Base-by-base conservation (phyloP, 2,329 filamentous ascomycete species). In the Fusarium coicis region DNA sequence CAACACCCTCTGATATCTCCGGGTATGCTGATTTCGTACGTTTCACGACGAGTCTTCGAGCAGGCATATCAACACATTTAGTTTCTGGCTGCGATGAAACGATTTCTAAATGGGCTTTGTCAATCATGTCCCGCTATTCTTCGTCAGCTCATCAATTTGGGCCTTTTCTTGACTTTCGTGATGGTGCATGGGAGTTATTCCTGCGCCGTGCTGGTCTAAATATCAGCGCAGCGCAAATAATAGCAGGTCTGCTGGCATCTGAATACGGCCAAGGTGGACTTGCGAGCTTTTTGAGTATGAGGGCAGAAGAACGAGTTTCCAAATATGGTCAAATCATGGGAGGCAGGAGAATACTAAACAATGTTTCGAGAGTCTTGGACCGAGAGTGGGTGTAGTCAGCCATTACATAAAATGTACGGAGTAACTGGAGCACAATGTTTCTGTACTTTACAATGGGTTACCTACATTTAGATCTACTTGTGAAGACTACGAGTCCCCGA, bases 51-150 rank as follows among this genome's bases (percentile, higher is more conserved):
- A 83, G 80, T 2, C 77, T 89, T 5, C 75, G 81, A 10, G 80
- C 79, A 10, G 77, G 79, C 3, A 78, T 87, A 3, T 79, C 79
- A 4, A 81, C 86, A 1, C 81, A 83, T 36, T 87, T 88, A 40
- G 80, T 90, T 2, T 84, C 85, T 4, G 89, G 89, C 0, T 86
- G 85, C 1, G 81, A 84, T 23, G 79, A 83, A 28, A 87, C 85
- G 0, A 77, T 91, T 11, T 84, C 86, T 2, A 84, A 80, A 60
- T 93, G 91, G 90, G 81, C 89, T 3, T 80, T 88, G 1, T 84
- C 84, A 2, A 77, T 86, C 1, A 86, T 92, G 49, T 84, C 86
- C 23, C 86, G 86, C 12, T 84, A 86, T 75, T 81, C 75, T 16
- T 50, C 73, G 1, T 70, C 77, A 18, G 67, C 75, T 5, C 65